Evolutionary conservation across 1,139 yeast species (phyloP).

Genomic region (Waltiozyma sp.): DNA sequence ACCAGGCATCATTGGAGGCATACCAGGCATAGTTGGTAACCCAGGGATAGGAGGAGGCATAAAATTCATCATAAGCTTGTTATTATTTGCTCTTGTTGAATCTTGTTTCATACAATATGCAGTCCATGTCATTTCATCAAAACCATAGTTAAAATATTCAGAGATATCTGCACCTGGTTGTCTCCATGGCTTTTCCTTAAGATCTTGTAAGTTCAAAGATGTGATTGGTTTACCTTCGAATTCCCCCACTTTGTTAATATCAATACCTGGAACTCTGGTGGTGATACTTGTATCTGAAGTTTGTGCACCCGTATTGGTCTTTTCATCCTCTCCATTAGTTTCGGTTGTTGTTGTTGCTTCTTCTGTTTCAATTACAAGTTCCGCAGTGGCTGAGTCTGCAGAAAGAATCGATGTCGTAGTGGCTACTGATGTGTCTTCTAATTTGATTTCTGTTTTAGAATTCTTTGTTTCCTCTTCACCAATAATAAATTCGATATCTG

Average conservation of each 20-base stretch:
- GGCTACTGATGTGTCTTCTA: constrained; percentile 5
- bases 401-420: constrained; percentile 19
- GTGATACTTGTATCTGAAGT: constrained; percentile 25
- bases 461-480: constrained; percentile 31
- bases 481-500: constrained; percentile 54
- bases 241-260: constrained; percentile 69
- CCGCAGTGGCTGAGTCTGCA: constrained; percentile 5
- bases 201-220: constrained; percentile 67
- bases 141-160: constrained; percentile 92
- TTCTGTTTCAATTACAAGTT: neutral
- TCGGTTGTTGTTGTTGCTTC: constrained; percentile 7
- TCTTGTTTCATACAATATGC: constrained; percentile 88
- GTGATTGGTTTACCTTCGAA: constrained; percentile 79
- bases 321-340: constrained; percentile 1
- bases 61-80: constrained; percentile 35
- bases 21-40: constrained; percentile 15
- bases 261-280: constrained; percentile 39
- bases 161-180: constrained; percentile 92
- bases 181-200: constrained; percentile 96
- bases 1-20: constrained; percentile 14
- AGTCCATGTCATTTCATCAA: constrained; percentile 93
- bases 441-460: constrained; percentile 1
- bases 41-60: constrained; percentile 21
- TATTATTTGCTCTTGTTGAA: constrained; percentile 65
- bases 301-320: constrained; percentile 7